Evolutionary conservation across 164 flowering plant species (phyloP).

Genomic region (Malania oleifera): DNA sequence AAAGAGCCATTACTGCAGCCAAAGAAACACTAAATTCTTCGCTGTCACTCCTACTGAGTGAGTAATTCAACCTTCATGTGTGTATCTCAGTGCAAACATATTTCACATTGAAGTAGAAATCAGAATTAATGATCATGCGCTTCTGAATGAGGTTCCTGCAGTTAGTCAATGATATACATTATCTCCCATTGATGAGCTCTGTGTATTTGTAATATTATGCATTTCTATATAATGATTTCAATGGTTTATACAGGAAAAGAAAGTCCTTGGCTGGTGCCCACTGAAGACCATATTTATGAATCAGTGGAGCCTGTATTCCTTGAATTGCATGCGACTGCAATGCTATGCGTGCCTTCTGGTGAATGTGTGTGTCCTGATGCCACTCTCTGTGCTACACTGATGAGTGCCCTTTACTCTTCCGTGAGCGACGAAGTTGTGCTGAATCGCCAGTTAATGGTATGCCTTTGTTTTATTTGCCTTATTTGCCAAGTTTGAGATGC

Average conservation of each 20-base stretch:
- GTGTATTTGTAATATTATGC: not conserved
- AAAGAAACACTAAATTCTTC: conserved; percentile 57
- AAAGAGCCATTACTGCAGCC: conserved; percentile 63
- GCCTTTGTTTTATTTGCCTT: conserved; percentile 2
- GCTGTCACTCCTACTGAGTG: conserved; percentile 52
- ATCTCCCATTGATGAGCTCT: not conserved
- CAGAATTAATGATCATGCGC: not conserved
- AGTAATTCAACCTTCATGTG: conserved; percentile 24
- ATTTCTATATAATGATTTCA: conserved; percentile 1
- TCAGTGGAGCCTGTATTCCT: conserved; percentile 48
- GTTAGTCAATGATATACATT: not conserved
- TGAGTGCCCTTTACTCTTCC: conserved; percentile 89
- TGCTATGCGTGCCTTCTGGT: conserved; percentile 85
- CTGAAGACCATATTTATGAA: conserved; percentile 44
- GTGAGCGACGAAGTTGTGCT: conserved; percentile 71
- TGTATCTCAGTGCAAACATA: not conserved
- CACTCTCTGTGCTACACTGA: conserved; percentile 71
- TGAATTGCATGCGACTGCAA: conserved; percentile 86
- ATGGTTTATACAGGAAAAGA: conserved; percentile 45
- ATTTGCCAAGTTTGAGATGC: not conserved
- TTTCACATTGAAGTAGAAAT: not conserved
- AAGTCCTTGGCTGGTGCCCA: conserved; percentile 58
- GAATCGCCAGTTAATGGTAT: conserved; percentile 75
- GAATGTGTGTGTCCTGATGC: conserved; percentile 88
- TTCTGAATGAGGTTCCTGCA: not conserved